Percentiles rank a stretch among this genome's conserved stretches.
Conservation (phyloP, 768 basidiomycete genomes). For the Mycena capillaripes region DNA sequence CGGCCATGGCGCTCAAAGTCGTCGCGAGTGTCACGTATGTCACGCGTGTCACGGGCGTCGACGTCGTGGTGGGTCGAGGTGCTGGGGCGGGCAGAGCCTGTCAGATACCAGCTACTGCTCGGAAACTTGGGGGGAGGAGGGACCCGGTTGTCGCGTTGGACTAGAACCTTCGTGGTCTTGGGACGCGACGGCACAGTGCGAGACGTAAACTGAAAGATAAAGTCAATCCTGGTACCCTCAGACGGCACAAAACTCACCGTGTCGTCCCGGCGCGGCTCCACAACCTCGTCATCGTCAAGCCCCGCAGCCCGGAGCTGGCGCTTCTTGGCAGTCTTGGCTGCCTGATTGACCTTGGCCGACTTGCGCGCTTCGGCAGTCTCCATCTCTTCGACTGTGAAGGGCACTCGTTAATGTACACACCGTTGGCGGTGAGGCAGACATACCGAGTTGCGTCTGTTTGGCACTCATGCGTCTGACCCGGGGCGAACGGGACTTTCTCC, state of each 20-base stretch:
- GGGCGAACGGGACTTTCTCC: no score
- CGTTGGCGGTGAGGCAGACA: no score
- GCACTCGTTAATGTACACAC: no score
- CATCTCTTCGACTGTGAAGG: no score
- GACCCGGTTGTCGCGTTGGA: slow-evolving; percentile 19
- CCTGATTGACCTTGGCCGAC: no score
- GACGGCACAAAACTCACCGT: background rate
- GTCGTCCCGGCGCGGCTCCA: slow-evolving; percentile 4
- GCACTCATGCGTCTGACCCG: background rate
- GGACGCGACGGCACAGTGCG: slow-evolving; percentile 4
- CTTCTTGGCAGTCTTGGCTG: background rate
- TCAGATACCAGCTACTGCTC: background rate
- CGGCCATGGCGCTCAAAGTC: background rate
- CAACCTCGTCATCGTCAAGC: background rate
- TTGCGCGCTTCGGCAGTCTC: no score
- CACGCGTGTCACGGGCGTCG: background rate
- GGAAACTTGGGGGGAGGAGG: background rate
- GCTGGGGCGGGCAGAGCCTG: background rate
- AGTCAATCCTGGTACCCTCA: background rate
- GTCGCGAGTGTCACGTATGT: slow-evolving; percentile 14
- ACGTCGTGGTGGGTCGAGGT: background rate
- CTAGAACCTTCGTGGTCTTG: slow-evolving; percentile 3
- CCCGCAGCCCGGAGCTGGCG: background rate
- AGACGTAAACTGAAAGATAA: slow-evolving; percentile 10
- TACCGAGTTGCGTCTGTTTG: background rate